Evolutionary conservation across 306 rosid genomes (phyloP).

Genomic region (Albizia julibrissin): DNA sequence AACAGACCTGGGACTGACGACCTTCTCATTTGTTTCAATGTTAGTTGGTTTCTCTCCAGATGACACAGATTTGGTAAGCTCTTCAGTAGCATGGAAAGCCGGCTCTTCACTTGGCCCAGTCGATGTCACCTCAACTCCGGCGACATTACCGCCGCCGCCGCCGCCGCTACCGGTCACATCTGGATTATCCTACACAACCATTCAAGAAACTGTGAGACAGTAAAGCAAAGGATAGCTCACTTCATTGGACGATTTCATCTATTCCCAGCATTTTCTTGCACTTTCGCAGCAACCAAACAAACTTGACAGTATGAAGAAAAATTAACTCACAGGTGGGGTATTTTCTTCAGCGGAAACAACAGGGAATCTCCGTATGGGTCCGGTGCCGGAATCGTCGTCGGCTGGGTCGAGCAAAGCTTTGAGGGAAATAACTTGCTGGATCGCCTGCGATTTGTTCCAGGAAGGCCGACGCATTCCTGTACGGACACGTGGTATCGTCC

Average conservation of each 20-base stretch:
- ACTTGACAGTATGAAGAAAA: not conserved
- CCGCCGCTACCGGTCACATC: constrained; percentile 36
- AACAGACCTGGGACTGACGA: constrained; percentile 62
- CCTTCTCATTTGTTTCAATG: constrained; percentile 52
- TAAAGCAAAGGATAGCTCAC: not conserved
- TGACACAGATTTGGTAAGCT: constrained; percentile 49
- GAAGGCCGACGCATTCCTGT: constrained; percentile 99
- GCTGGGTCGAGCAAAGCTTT: constrained; percentile 90
- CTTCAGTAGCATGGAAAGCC: constrained; percentile 40
- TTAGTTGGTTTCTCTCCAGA: constrained; percentile 49
- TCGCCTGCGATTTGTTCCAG: constrained; percentile 99
- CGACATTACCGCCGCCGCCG: constrained; percentile 38
- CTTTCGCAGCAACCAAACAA: constrained; percentile 16
- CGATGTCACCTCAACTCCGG: constrained; percentile 52
- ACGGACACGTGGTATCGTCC: constrained; percentile 68
- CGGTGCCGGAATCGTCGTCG: constrained; percentile 63
- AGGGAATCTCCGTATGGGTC: constrained; percentile 46
- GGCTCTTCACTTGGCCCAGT: constrained; percentile 51
- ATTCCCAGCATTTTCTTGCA: not conserved
- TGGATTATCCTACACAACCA: constrained; percentile 46
- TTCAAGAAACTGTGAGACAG: not conserved
- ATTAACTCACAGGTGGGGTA: constrained; percentile 29
- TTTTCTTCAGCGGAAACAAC: constrained; percentile 36
- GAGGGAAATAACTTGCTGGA: constrained; percentile 96
- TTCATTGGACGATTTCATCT: not conserved